Percentiles rank a stretch among this genome's conserved stretches.
These are phyloP conservation scores for Coemansia sp. DNA, from an alignment of 192 early-diverging fungal species.

Conservation along the genomic window DNA sequence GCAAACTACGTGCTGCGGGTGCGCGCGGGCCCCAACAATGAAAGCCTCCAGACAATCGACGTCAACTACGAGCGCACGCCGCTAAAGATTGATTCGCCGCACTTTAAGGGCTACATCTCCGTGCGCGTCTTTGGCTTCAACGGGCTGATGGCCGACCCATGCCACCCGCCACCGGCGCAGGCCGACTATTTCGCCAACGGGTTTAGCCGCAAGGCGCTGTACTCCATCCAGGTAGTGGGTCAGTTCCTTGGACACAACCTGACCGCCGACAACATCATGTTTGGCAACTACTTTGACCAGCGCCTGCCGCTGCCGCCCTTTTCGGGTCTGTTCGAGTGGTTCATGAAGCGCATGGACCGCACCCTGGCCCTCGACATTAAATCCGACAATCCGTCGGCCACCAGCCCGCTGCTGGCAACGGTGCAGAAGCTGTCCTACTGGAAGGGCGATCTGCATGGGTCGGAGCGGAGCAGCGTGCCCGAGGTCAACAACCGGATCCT, in stretches of 20 bases:
- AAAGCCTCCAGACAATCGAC: slow-evolving; percentile 38
- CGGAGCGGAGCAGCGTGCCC: slow-evolving; percentile 22
- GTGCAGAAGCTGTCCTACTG: slow-evolving; percentile 52
- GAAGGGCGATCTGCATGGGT: slow-evolving; percentile 41
- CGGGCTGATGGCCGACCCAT: slow-evolving; percentile 48
- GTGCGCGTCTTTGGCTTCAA: slow-evolving; percentile 50
- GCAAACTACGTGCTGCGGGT: slow-evolving; percentile 49
- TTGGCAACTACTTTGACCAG: slow-evolving; percentile 53
- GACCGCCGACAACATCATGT: slow-evolving; percentile 50
- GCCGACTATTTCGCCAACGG: slow-evolving; percentile 48
- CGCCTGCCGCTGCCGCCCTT: slow-evolving; percentile 48
- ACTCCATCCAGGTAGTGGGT: slow-evolving; percentile 51
- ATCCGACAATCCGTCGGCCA: slow-evolving; percentile 46
- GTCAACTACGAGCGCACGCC: slow-evolving; percentile 52
- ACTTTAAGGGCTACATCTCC: slow-evolving; percentile 47
- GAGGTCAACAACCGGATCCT: slow-evolving; percentile 50
- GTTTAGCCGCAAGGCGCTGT: slow-evolving; percentile 49
- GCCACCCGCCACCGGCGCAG: slow-evolving; percentile 45
- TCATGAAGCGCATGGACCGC: slow-evolving; percentile 53
- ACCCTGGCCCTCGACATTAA: slow-evolving; percentile 49
- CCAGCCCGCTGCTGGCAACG: slow-evolving; percentile 44
- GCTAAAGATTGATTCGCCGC: slow-evolving; percentile 34
- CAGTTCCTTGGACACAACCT: slow-evolving; percentile 31
- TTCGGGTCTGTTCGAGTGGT: slow-evolving; percentile 51
- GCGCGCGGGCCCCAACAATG: slow-evolving; percentile 42